phyloP scores from a whole-genome alignment of 1,284 basidiomycete species.

The Trametes pubescens region DNA sequence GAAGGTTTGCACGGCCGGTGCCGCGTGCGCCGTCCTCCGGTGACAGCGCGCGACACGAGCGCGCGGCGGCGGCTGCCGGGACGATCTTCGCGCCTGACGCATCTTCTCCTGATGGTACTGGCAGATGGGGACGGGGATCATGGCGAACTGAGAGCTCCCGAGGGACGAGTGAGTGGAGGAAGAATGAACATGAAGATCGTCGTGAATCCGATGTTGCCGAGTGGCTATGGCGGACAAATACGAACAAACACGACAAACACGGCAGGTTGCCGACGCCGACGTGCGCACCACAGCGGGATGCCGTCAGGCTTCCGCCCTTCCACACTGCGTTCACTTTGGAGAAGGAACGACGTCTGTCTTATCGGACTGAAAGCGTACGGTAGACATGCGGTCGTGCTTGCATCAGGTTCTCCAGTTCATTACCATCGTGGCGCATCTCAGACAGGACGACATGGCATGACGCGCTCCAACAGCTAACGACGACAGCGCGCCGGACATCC shows the following conservation, averaged over 20 bases:
- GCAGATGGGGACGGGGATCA: neutral
- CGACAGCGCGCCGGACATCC: neutral
- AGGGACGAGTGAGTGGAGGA: neutral
- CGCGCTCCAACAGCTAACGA: neutral
- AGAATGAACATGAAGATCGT: neutral
- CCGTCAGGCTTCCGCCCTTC: neutral
- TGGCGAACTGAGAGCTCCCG: neutral
- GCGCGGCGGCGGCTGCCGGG: neutral
- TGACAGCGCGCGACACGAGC: neutral
- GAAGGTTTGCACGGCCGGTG: neutral
- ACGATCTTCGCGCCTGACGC: neutral
- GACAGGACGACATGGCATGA: neutral
- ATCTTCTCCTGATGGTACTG: neutral
- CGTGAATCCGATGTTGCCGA: neutral
- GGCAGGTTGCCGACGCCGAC: neutral
- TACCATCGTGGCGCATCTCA: neutral
- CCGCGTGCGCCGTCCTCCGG: neutral
- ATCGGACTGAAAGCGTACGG: neutral
- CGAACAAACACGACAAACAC: neutral
- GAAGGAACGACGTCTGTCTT: neutral
- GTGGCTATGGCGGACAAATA: neutral
- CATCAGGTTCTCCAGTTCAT: constrained; percentile 1
- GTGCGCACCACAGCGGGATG: neutral
- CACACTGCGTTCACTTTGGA: neutral
- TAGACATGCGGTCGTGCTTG: neutral